Evolutionary conservation across 2,329 filamentous ascomycete genomes (phyloP).

Genomic region (Dryadomyces quercus-mongolicae): DNA sequence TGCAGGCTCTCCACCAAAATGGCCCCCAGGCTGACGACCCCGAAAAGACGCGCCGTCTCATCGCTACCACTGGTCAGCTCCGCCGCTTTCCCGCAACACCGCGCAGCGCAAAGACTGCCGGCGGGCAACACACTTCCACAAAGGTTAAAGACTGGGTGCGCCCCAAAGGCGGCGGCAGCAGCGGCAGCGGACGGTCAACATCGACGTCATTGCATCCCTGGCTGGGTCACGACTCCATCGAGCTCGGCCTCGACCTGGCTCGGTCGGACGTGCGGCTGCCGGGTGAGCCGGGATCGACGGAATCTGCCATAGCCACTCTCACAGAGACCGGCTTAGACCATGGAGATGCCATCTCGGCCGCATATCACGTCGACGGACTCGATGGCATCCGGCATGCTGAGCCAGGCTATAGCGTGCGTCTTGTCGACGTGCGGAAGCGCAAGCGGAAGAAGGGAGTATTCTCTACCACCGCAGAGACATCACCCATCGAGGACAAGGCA

Average conservation of each 20-base stretch:
- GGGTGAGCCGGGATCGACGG: background rate
- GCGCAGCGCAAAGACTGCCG: background rate
- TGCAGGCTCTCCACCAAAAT: background rate
- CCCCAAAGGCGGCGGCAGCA: background rate
- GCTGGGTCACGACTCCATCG: background rate
- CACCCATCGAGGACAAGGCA: too few species aligned
- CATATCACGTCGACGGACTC: background rate
- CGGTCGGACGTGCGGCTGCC: conserved; percentile 1
- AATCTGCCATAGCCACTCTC: background rate
- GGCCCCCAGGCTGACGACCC: too few species aligned
- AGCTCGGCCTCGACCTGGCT: background rate
- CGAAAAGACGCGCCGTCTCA: background rate
- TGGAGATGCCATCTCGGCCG: background rate
- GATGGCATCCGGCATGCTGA: background rate
- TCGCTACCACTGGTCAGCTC: background rate
- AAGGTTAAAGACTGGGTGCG: background rate
- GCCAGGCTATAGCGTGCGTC: background rate
- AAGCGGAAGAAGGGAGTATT: background rate
- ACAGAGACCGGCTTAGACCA: too few species aligned
- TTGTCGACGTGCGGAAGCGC: background rate
- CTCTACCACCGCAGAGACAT: too few species aligned
- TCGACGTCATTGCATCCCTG: background rate
- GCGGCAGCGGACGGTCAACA: background rate
- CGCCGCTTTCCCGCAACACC: background rate
- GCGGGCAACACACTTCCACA: background rate